Percentiles rank a stretch among this genome's conserved stretches.
Evolutionary conservation across 371 early-diverging fungal species (phyloP).

Genomic region (Apophysomyces sp.): DNA sequence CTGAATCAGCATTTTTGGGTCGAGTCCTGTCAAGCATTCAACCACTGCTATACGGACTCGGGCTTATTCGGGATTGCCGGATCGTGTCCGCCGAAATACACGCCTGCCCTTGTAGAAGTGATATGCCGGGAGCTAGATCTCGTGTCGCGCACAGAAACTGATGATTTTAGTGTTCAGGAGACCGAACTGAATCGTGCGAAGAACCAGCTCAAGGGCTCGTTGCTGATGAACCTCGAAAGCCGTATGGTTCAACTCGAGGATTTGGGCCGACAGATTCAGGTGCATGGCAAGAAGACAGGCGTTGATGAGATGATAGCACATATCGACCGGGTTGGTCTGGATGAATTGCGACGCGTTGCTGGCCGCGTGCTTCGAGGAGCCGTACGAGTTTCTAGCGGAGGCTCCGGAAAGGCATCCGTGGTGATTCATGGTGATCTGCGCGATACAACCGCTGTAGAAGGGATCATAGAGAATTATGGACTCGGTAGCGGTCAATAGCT

Average conservation of each 20-base stretch:
- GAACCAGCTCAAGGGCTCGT: slow-evolving; percentile 89
- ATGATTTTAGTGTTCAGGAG: slow-evolving; percentile 40
- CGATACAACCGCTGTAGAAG: slow-evolving; percentile 41
- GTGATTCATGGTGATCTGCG: slow-evolving; percentile 55
- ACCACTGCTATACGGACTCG: slow-evolving; percentile 88
- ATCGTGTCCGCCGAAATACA: slow-evolving; percentile 75
- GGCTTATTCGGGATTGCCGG: slow-evolving; percentile 94
- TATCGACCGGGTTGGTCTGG: slow-evolving; percentile 70
- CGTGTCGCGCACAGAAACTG: slow-evolving; percentile 57
- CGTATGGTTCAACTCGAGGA: slow-evolving; percentile 94
- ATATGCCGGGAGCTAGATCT: slow-evolving; percentile 80
- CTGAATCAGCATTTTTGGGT: slow-evolving; percentile 94
- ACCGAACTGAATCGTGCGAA: slow-evolving; percentile 86
- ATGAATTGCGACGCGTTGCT: slow-evolving; percentile 74
- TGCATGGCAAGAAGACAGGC: slow-evolving; percentile 72
- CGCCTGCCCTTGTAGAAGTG: slow-evolving; percentile 72
- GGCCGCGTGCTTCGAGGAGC: slow-evolving; percentile 57
- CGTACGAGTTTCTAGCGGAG: slow-evolving; percentile 52
- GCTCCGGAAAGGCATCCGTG: slow-evolving; percentile 55
- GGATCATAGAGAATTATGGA: slow-evolving; percentile 41
- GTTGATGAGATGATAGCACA: slow-evolving; percentile 75
- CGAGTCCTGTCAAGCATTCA: slow-evolving; percentile 90
- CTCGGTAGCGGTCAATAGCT: slow-evolving; percentile 23
- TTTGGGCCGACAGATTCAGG: slow-evolving; percentile 89
- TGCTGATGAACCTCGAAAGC: slow-evolving; percentile 93